Evolutionary conservation across 345 rosid species (phyloP), one percentile per base, ranked within the genome.

Genomic region (Melaleuca alternifolia): DNA sequence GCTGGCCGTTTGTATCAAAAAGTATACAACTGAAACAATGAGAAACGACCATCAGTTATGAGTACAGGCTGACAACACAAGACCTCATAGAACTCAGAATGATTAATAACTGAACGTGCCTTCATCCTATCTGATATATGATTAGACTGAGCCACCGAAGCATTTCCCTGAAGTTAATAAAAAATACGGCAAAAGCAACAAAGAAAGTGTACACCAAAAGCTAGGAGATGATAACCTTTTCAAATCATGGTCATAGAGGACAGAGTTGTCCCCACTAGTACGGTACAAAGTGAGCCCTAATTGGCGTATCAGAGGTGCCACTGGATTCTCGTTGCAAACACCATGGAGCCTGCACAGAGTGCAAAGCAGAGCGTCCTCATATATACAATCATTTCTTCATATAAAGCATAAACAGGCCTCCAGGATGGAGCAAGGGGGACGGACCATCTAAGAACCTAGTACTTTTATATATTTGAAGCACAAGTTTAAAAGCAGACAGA

Each of bases 191-290:
- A 30, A 10, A 15, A 23, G 50, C 28, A 13, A n/a, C 37, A 62
- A 56, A 46, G 83, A 56, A 57, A 44, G 83, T 50, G 37, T 33
- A 83, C 61, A 3, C 46, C 48, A 4, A 30, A 18, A 28, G 65
- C 37, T 54, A 41, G 30, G 28, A 87, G 85, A 83, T 24, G n/a
- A 57, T 87, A 86, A 96, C 99, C 99, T 96, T 91, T 96, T 97
- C n/a, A 94, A 91, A 91, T 96, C 99, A 92, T 96, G 99, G 90
- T 96, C 99, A 87, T 95, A 96, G 92, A 96, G 88, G 85, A 96
- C 93, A 59, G 99, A 96, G 91, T 96, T 91, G 83, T 96, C 99
- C 76, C 96, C 99, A 75, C 99, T 96, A 76, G 99, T 96, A 85
- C 98, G 93, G 91, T 96, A 94, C 86, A 94, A 87, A 53, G 93